phyloP scores from a whole-genome alignment of 208 protist genomes.

The Herpetomonas samuelpessoai region DNA sequence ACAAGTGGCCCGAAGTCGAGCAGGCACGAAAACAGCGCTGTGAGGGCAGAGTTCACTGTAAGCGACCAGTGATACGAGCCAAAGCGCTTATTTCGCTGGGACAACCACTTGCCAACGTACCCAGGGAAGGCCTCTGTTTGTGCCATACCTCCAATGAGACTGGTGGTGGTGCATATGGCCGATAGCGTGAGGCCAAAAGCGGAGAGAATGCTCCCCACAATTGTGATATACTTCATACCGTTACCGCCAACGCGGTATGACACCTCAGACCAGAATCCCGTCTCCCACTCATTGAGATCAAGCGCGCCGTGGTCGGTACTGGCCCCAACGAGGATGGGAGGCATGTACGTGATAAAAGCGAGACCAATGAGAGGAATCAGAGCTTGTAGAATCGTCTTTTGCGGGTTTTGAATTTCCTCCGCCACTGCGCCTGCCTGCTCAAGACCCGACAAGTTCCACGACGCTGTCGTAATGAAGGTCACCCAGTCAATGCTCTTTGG shows the following conservation, averaged over 20 bases:
- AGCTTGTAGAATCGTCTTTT: slow-evolving; percentile 56
- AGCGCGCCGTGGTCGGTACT: slow-evolving; percentile 44
- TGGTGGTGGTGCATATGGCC: slow-evolving; percentile 67
- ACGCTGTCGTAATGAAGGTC: slow-evolving; percentile 71
- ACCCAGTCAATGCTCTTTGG: slow-evolving; percentile 58
- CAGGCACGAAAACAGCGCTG: slow-evolving; percentile 51
- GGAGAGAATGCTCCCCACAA: slow-evolving; percentile 58
- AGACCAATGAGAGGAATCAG: slow-evolving; percentile 67
- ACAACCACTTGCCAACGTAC: slow-evolving; percentile 45
- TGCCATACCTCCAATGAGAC: slow-evolving; percentile 64
- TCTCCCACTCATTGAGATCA: slow-evolving; percentile 56
- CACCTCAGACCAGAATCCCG: slow-evolving; percentile 68
- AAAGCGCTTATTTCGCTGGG: slow-evolving; percentile 54
- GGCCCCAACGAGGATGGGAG: slow-evolving; percentile 61
- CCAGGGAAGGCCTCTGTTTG: slow-evolving; percentile 68
- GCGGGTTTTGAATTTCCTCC: slow-evolving; percentile 64
- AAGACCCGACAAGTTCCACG: slow-evolving; percentile 80
- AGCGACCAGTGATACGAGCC: slow-evolving; percentile 73
- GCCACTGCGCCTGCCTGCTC: slow-evolving; percentile 73
- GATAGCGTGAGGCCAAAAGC: slow-evolving; percentile 69
- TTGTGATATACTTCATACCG: slow-evolving; percentile 42
- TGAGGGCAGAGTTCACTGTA: slow-evolving; percentile 63
- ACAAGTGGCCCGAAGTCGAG: slow-evolving; percentile 68
- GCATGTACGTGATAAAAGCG: slow-evolving; percentile 68
- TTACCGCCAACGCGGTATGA: slow-evolving; percentile 42